phyloP scores from a whole-genome alignment of 1,284 basidiomycete genomes.

The Malassezia japonica region DNA sequence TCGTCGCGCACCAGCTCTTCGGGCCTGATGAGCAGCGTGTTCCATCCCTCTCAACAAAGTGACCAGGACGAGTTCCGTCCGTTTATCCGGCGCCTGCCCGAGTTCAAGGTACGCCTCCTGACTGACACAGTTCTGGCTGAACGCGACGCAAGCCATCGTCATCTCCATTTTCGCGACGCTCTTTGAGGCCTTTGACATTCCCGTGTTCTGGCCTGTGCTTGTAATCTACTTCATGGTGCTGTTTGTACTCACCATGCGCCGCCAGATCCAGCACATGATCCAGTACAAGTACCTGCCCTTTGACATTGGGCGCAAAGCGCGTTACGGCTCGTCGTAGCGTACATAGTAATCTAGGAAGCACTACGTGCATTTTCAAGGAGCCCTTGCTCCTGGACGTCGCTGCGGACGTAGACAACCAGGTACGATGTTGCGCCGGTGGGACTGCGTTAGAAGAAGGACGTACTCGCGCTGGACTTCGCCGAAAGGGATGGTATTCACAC shows the following conservation, averaged over 20 bases:
- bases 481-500: conserved; percentile 19
- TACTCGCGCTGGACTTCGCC: conserved; percentile 34
- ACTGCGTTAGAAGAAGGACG: conserved; percentile 10
- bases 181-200: conserved; percentile 65
- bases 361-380: conserved; percentile 16
- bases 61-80: conserved; percentile 54
- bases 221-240: conserved; percentile 61
- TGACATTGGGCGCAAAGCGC: conserved; percentile 71
- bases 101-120: conserved; percentile 66
- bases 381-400: conserved; percentile 11
- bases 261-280: conserved; percentile 71
- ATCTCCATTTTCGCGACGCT: conserved; percentile 58
- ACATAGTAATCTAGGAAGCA: neutral
- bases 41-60: conserved; percentile 51
- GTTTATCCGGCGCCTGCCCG: conserved; percentile 87
- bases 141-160: conserved; percentile 75
- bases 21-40: conserved; percentile 42
- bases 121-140: conserved; percentile 61
- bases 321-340: conserved; percentile 27
- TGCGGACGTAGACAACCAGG: conserved; percentile 40
- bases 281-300: conserved; percentile 84
- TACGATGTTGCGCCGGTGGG: conserved; percentile 44
- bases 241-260: conserved; percentile 49
- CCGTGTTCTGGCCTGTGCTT: conserved; percentile 96
- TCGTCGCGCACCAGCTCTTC: conserved; percentile 20